These are phyloP conservation scores for Syzygium aqueum DNA, from an alignment of 345 rosid species.

Conservation along the genomic window DNA sequence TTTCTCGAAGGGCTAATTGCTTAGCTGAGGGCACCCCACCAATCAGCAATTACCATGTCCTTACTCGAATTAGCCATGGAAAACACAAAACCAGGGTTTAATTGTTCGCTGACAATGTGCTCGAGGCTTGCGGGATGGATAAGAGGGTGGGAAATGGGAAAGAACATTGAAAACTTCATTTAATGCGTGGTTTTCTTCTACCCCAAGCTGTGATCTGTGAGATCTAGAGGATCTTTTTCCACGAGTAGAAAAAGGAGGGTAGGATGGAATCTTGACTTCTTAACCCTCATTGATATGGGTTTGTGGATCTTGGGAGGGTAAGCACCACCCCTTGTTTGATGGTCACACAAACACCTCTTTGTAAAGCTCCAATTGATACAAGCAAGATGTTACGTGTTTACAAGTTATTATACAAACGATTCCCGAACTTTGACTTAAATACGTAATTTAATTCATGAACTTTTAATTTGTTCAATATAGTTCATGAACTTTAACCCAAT, in stretches of 20 bases:
- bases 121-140: neutral
- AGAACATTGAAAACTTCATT: neutral
- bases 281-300: neutral
- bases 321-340: slow-evolving; percentile 11
- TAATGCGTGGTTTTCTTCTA: neutral
- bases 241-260: neutral
- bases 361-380: neutral
- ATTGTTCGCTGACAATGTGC: neutral
- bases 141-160: neutral
- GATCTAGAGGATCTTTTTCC: slow-evolving; percentile 3
- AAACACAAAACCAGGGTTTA: neutral
- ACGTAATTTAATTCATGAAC: too few relatives aligned
- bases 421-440: too few relatives aligned
- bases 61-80: slow-evolving; percentile 14
- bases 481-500: too few relatives aligned
- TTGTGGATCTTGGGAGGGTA: neutral
- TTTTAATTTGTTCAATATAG: too few relatives aligned
- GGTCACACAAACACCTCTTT: slow-evolving; percentile 12
- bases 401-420: neutral
- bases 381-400: neutral
- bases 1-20: neutral
- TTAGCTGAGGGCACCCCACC: neutral
- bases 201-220: slow-evolving; percentile 9
- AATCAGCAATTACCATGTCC: neutral
- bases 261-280: slow-evolving; percentile 27